These are phyloP conservation scores for Lipomyces japonicus DNA, from an alignment of 805 yeast species.

Conservation along the genomic window DNA sequence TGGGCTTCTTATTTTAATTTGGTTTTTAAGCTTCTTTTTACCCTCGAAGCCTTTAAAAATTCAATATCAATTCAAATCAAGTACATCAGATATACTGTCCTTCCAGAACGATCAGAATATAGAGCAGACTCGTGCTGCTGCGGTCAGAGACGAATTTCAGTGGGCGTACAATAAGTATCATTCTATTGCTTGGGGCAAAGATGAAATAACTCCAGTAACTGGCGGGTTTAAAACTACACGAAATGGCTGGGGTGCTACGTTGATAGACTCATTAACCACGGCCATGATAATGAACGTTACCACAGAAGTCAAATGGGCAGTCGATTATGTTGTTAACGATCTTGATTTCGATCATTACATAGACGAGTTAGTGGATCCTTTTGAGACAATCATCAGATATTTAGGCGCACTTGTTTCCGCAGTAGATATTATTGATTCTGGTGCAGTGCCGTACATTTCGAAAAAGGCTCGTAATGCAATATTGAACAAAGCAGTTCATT, in stretches of 20 bases:
- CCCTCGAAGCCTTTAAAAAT: no score
- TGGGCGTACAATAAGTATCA: conserved; percentile 21
- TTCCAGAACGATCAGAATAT: neutral
- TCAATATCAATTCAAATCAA: conserved; percentile 9
- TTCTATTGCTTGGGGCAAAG: conserved; percentile 38
- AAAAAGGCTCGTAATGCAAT: conserved; percentile 21
- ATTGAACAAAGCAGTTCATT: conserved; percentile 37
- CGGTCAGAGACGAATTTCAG: conserved; percentile 13
- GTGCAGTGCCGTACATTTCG: conserved; percentile 19
- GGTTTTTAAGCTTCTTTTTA: no score
- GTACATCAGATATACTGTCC: neutral
- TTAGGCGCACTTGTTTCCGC: conserved; percentile 47
- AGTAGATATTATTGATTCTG: conserved; percentile 41
- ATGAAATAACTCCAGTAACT: conserved; percentile 40
- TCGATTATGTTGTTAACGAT: conserved; percentile 33
- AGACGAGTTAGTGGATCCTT: conserved; percentile 37
- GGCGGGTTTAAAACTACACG: conserved; percentile 35
- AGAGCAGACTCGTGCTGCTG: conserved; percentile 11
- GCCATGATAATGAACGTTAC: conserved; percentile 39
- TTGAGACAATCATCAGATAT: conserved; percentile 45
- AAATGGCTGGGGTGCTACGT: conserved; percentile 45
- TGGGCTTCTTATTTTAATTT: no score
- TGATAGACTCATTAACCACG: conserved; percentile 46
- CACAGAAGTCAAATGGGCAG: conserved; percentile 37
- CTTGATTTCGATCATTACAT: conserved; percentile 40